phyloP scores from a whole-genome alignment of 768 basidiomycete genomes.

The Hygrocybe coccinea region DNA sequence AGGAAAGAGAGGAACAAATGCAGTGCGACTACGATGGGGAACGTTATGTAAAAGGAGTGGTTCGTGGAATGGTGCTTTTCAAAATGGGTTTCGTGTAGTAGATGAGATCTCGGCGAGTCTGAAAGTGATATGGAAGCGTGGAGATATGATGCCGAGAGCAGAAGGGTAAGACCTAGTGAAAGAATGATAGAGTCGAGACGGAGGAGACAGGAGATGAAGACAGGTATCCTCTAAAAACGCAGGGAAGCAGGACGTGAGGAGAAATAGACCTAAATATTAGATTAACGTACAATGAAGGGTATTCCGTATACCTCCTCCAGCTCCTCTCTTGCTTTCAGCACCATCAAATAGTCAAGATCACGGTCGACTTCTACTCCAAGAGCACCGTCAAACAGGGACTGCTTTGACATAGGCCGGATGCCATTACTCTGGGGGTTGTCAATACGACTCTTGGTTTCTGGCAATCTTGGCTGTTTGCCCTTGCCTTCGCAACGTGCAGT shows the following conservation, averaged over 20 bases:
- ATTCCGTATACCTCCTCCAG: conserved; percentile 75
- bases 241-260: background rate
- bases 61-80: conserved; percentile 5
- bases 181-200: conserved; percentile 70
- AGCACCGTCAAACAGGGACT: conserved; percentile 4
- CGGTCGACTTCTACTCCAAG: conserved; percentile 48
- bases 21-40: conserved; percentile 41
- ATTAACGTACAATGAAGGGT: conserved; percentile 65
- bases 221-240: conserved; percentile 50
- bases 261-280: conserved; percentile 7
- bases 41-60: conserved; percentile 33
- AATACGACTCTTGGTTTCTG: background rate
- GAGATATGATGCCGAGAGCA: conserved; percentile 59
- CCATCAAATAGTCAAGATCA: conserved; percentile 62
- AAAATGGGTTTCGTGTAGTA: conserved; percentile 13
- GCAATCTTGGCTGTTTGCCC: background rate
- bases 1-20: conserved; percentile 56
- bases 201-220: conserved; percentile 73
- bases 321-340: conserved; percentile 64
- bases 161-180: conserved; percentile 60
- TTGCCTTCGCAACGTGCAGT: background rate
- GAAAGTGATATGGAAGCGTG: conserved; percentile 43
- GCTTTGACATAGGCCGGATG: background rate
- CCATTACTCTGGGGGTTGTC: background rate
- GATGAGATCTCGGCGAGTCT: conserved; percentile 12